Conservation (phyloP, 1,284 basidiomycete genomes). For the Porodaedalea pini region DNA sequence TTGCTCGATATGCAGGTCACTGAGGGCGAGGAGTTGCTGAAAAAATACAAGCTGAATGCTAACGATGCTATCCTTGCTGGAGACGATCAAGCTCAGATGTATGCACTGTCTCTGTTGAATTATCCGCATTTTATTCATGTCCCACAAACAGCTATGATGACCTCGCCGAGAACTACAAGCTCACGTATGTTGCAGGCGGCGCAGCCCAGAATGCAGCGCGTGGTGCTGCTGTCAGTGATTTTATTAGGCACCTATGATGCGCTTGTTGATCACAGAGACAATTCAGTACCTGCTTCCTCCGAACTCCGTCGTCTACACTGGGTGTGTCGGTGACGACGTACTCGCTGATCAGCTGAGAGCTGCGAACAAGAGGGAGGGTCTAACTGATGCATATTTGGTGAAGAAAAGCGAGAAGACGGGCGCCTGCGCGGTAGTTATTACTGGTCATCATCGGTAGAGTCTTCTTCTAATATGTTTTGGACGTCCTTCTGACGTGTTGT, state of each 20-base stretch:
- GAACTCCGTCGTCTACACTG: slow-evolving; percentile 92
- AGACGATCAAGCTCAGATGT: slow-evolving; percentile 85
- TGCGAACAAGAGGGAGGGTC: slow-evolving; percentile 94
- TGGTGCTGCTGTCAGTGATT: slow-evolving; percentile 81
- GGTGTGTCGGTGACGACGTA: slow-evolving; percentile 90
- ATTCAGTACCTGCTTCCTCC: slow-evolving; percentile 83
- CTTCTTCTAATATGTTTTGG: neutral
- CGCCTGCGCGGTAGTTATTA: slow-evolving; percentile 95
- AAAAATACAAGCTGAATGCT: slow-evolving; percentile 90
- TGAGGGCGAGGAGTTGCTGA: slow-evolving; percentile 78
- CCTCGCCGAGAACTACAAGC: slow-evolving; percentile 71
- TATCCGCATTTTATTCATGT: neutral
- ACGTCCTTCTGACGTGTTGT: slow-evolving; percentile 3
- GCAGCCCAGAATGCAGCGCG: slow-evolving; percentile 96
- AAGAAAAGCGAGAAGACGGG: slow-evolving; percentile 87
- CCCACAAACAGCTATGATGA: slow-evolving; percentile 78
- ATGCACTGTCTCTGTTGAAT: slow-evolving; percentile 28
- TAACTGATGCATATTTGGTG: slow-evolving; percentile 88
- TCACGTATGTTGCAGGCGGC: slow-evolving; percentile 95
- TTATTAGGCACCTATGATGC: slow-evolving; percentile 2
- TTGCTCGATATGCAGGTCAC: slow-evolving; percentile 87
- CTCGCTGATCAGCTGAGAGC: slow-evolving; percentile 85
- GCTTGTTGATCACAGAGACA: neutral
- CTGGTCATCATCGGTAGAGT: slow-evolving; percentile 81
- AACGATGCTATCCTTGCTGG: slow-evolving; percentile 98